Evolutionary conservation across 179 eudicot genomes (phyloP), one percentile per base, ranked within the genome.

Genomic region (Spinacia oleracea): DNA sequence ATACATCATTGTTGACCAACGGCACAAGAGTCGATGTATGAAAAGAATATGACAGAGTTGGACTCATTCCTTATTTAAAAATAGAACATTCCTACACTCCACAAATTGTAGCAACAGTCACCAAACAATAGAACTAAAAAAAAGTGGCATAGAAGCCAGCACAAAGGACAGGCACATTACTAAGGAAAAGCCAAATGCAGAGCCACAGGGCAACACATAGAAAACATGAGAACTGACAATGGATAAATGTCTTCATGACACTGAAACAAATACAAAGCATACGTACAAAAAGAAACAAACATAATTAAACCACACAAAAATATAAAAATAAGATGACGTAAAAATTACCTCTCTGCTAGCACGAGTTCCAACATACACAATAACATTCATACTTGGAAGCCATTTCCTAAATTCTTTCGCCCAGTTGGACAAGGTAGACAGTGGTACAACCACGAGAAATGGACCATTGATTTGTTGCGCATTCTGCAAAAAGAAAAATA

Each of bases 351-450:
- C 99, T 83, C 99, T 90, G 83, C 99, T 94, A 32, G 97, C 97
- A 81, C 99, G 98, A 35, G 96, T 89, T 72, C 99, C 99, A 82
- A 96, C 99, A 86, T 96, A 96, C 14, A 96, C 84, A 77, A 96
- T 86, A 63, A 96, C 89, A 88, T 96, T 96, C 99, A 91, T 88
- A 73, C 32, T 73, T 32, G 99, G 98, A 82, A 96, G 97, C 99
- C 99, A 96, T 91, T 96, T 96, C 81, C 88, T 87, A 62, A 94
- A 96, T 80, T 96, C 99, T 87, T 96, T 94, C 42, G 97, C 99
- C 99, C 99, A 96, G 84, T 96, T 96, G 46, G 99, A 91, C 84
- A 96, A 82, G 20, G 99, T 96, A 58, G 99, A 94, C 75, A 96
- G 81, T 12, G 99, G 99, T 53, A 96, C 99, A 82, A 96, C 98